Base-by-base conservation (phyloP, 371 early-diverging fungal genomes). In the Actinomucor elegans region DNA sequence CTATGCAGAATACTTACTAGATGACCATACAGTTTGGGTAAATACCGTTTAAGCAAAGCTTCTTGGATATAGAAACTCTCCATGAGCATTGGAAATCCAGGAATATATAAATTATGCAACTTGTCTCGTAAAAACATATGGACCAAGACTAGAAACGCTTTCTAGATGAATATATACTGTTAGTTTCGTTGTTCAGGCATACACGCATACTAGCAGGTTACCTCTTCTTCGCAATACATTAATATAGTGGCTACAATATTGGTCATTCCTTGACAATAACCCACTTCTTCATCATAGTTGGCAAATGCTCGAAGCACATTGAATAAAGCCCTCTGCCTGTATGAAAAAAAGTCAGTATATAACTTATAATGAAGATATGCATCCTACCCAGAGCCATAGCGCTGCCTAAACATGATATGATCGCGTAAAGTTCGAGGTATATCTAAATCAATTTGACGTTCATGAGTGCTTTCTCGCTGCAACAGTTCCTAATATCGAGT, bases 231-330 rank as follows among this genome's bases (percentile, higher is more conserved):
- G 83, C 90, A 94, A 66, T 93, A 92, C 62, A 93, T 77, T 49
- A 97, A 70, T 68, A 97, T 66, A 9, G 92, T 89, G 1, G 93
- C 94, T 0, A 82, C 94, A n/a, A 97, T 78, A 58, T 92, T 95
- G 5, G 94, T 83, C 75, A 97, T 87, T 7, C 96, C 97, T 77
- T 97, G 97, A 61, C 97, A 97, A 66, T 97, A 92, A 5, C 98
- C 97, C 18, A 96, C 90, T 49, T 90, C 91, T 15, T 75, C 52
- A 69, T 97, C 96, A 48, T 87, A 93, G 51, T 86, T 71, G 11
- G 93, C 82, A 67, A 94, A 96, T 5, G 94, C 94, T 29, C 92
- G 88, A 46, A 94, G 72, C 4, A 97, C 90, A 52, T 89, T 88
- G 60, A 90, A 94, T 48, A 97, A 67, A 2, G 79, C 59, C 34